Evolutionary conservation across 306 rosid species (phyloP), one percentile per base, ranked within the genome.

Genomic region (Pyrus bretschneideri): DNA sequence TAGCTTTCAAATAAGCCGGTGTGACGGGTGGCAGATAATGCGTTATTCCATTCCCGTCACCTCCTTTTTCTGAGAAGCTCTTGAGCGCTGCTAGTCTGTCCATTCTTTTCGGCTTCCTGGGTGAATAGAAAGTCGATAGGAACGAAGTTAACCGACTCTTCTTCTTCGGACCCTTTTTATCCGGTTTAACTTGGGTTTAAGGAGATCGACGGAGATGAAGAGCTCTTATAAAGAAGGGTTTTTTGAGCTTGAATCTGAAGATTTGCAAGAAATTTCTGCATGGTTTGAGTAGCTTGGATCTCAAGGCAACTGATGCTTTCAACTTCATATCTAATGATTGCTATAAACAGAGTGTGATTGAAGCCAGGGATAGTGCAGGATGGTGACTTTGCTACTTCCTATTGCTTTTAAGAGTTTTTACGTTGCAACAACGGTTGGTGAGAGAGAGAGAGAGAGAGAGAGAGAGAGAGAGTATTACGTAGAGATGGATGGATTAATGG

Each of bases 201-300:
- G 10, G 62, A 69, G 80, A 15, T 17, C 55, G 68, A 70, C 25
- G 81, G 58, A n/a, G 70, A 27, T 35, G 77, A 31, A 79, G 81
- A 11, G 86, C 57, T 80, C 80, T 89, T 83, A 83, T 85, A 86
- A 69, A 80, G 69, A 88, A 61, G 31, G 86, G 88, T 52, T 81
- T 95, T 80, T 79, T 92, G 44, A 89, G 76, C 49, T 74, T 87
- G 68, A 91, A 76, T 67, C 82, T 88, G 85, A 94, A 84, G 76
- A 86, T n/a, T 35, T 69, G 73, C 40, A 87, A 5, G 42, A 90
- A 46, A 42, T 74, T 91, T 72, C 42, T 83, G 91, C 97, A 89
- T 88, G 97, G 92, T 21, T 68, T 82, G 74, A 84, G 49, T 84
- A 90, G 44, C 97, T 95, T 95, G 86, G 91, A 87, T 82, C 79